These are phyloP conservation scores for Pholiota adiposa DNA, from an alignment of 1,284 basidiomycete genomes.

Conservation along the genomic window DNA sequence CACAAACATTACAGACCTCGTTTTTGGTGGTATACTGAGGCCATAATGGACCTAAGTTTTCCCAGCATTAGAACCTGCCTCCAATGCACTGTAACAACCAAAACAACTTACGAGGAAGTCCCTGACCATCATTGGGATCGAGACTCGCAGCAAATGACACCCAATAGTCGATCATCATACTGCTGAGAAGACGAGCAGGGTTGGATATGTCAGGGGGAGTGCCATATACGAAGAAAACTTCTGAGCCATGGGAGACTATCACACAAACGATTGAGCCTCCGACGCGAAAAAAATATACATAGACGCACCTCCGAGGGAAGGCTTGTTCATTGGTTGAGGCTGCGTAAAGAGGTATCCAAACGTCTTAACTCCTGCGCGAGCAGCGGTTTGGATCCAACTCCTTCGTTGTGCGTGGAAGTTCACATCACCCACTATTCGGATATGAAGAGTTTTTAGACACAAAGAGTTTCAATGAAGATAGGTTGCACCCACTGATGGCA, in stretches of 20 bases:
- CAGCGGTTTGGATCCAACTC: slow-evolving; percentile 42
- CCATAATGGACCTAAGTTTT: slow-evolving; percentile 42
- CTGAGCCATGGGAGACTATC: slow-evolving; percentile 43
- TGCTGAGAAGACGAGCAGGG: slow-evolving; percentile 36
- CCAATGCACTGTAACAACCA: neutral
- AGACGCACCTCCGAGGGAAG: slow-evolving; percentile 11
- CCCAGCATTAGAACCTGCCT: neutral
- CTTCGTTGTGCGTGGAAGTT: slow-evolving; percentile 46
- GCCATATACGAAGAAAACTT: slow-evolving; percentile 46
- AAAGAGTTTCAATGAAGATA: too few relatives aligned
- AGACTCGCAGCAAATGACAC: slow-evolving; percentile 52
- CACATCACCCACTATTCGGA: slow-evolving; percentile 42
- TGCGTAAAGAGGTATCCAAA: slow-evolving; percentile 56
- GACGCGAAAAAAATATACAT: neutral
- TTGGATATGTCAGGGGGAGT: slow-evolving; percentile 27
- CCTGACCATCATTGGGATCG: slow-evolving; percentile 52
- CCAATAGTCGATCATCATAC: slow-evolving; percentile 54
- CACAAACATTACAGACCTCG: slow-evolving; percentile 24
- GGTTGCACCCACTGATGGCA: slow-evolving; percentile 32
- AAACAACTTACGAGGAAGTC: slow-evolving; percentile 38
- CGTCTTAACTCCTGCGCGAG: slow-evolving; percentile 41
- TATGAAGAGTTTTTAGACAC: neutral
- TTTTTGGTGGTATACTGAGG: slow-evolving; percentile 35
- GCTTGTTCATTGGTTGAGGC: slow-evolving; percentile 32
- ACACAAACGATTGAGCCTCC: too few relatives aligned